A percentile compares a stretch with the other conserved stretches of the same genome.
These are phyloP conservation scores for Jaltomata sinuosa DNA, from an alignment of 257 asterid genomes.

Conservation along the genomic window DNA sequence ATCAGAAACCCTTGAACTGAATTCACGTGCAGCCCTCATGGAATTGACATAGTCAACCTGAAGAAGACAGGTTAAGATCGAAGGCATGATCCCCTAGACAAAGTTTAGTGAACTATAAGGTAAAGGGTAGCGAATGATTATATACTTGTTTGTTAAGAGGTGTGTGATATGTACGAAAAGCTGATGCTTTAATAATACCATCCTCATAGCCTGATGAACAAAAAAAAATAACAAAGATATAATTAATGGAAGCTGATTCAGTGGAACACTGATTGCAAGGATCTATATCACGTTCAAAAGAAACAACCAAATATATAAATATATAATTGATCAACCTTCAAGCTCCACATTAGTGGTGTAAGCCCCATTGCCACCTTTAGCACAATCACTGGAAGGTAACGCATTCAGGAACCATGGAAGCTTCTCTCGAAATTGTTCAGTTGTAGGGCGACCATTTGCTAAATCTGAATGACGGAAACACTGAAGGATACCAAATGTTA, in stretches of 20 bases:
- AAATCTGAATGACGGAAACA: slow-evolving; percentile 91
- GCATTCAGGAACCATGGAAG: slow-evolving; percentile 97
- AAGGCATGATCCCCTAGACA: neutral
- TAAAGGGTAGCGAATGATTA: neutral
- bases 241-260: slow-evolving; percentile 2
- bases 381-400: slow-evolving; percentile 93
- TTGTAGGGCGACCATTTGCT: slow-evolving; percentile 75
- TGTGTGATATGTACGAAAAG: slow-evolving; percentile 92
- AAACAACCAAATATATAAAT: neutral
- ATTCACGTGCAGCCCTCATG: slow-evolving; percentile 94
- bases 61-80: neutral
- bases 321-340: slow-evolving; percentile 35
- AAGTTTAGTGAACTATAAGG: neutral
- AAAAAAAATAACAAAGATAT: neutral
- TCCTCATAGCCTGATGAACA: slow-evolving; percentile 54
- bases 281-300: neutral
- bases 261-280: neutral
- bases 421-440: slow-evolving; percentile 72
- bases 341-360: slow-evolving; percentile 78
- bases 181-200: slow-evolving; percentile 76
- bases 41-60: slow-evolving; percentile 88
- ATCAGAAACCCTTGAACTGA: slow-evolving; percentile 72
- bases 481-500: slow-evolving; percentile 39
- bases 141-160: slow-evolving; percentile 92
- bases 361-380: slow-evolving; percentile 98